Evolutionary conservation across 148 eudicot species (phyloP), one percentile per base, ranked within the genome.

Genomic region (Cornus suecica): DNA sequence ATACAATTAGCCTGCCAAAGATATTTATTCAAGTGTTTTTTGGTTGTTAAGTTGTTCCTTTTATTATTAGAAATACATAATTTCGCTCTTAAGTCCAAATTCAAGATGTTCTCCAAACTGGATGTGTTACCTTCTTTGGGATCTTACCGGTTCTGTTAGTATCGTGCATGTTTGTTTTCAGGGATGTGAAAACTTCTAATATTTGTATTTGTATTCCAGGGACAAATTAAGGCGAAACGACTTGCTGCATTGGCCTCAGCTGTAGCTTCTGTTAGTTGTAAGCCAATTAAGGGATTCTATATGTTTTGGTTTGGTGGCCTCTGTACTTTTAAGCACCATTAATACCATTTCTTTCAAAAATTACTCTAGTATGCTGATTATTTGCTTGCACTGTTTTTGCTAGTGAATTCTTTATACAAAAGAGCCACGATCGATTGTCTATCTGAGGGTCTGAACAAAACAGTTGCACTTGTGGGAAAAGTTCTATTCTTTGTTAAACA

Each of bases 381-480:
- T 58, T 58, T 58, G 8, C 25, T 58, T 22, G 9, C 62, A 24
- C 42, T 30, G 61, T 68, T 41, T 76, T 22, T 79, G 77, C 68
- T 75, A 93, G 98, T 82, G 83, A 83, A 81, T 80, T 81, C 83
- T 67, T 79, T 87, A 10, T 83, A 89, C 89, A 82, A 76, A 88
- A 90, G 81, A 82, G 84, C 85, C 23, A 79, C 88, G 11, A 31
- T 90, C 24, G 96, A 92, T 79, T 73, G 5, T 75, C 85, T 94
- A 42, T 68, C 62, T 4, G 96, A 92, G 81, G 98, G 98, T 24
- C 84, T 88, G 72, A 94, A 94, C 84, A 92, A 84, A 84, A 79
- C 83, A 65, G 84, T 85, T 70, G 91, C 92, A 71, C 76, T 94
- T 61, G 77, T 81, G 37, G 90, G 91, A 67, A 90, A 86, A 87